phyloP scores from a whole-genome alignment of 805 yeast species.

The Ogataea glucozyma region DNA sequence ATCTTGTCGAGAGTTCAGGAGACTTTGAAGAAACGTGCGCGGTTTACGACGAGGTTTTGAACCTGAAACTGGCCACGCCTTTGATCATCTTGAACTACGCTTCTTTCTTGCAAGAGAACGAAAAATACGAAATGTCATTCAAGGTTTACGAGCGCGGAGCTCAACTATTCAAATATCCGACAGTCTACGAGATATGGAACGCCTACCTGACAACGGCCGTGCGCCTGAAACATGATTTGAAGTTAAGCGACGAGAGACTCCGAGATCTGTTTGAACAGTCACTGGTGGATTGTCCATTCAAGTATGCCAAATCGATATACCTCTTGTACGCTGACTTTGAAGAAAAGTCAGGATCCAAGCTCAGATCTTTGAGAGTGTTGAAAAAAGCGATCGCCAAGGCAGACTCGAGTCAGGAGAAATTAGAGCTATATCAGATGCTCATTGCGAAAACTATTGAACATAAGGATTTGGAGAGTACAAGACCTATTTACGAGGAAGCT shows the following conservation, averaged over 20 bases:
- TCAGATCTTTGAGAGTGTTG: constrained; percentile 51
- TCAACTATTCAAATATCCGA: constrained; percentile 58
- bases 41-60: constrained; percentile 55
- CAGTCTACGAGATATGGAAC: constrained; percentile 70
- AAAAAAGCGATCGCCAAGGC: constrained; percentile 40
- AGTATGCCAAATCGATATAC: constrained; percentile 49
- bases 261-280: constrained; percentile 78
- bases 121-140: constrained; percentile 50
- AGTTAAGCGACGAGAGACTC: constrained; percentile 50
- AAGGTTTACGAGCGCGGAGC: constrained; percentile 70
- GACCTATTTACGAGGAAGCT: constrained; percentile 55
- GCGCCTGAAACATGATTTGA: constrained; percentile 29
- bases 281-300: constrained; percentile 49
- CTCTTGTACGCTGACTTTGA: constrained; percentile 65
- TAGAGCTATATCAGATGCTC: constrained; percentile 45
- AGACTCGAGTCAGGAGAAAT: constrained; percentile 31
- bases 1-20: constrained; percentile 59
- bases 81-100: constrained; percentile 66
- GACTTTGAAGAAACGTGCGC: constrained; percentile 41
- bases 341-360: constrained; percentile 49
- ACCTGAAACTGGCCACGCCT: constrained; percentile 68
- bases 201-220: constrained; percentile 59
- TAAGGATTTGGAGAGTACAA: constrained; percentile 43
- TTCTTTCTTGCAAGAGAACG: constrained; percentile 50
- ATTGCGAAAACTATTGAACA: constrained; percentile 41